Evolutionary conservation across 345 rosid genomes (phyloP).

Genomic region (Eucalyptus curtisii): DNA sequence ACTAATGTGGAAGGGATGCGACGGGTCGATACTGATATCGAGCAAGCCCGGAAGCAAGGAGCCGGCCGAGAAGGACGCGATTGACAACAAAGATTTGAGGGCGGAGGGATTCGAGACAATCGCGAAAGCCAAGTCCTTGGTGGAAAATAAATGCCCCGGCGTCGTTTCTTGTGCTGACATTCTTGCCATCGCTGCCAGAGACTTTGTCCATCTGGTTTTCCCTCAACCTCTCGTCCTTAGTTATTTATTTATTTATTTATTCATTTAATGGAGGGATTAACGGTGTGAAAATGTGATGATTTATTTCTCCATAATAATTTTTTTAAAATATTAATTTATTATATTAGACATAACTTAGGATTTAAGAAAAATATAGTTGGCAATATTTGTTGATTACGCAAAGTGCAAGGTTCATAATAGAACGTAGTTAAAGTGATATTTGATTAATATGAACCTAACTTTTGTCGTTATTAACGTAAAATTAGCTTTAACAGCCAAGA

Average conservation of each 20-base stretch:
- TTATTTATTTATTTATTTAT: neutral
- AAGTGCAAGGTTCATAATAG: neutral
- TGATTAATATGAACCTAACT: neutral
- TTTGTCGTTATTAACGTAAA: neutral
- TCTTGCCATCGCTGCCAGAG: constrained; percentile 81
- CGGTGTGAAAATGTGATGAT: neutral
- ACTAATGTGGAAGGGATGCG: constrained; percentile 46
- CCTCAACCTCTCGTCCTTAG: neutral
- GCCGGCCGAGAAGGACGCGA: constrained; percentile 72
- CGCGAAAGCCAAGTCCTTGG: constrained; percentile 50
- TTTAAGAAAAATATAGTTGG: neutral
- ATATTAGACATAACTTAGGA: rapidly evolving
- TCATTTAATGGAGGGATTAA: neutral
- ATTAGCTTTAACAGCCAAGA: neutral
- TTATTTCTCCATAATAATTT: rapidly evolving
- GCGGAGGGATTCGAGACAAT: constrained; percentile 53
- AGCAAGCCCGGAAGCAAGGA: constrained; percentile 43
- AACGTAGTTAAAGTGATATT: neutral
- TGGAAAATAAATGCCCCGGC: constrained; percentile 75
- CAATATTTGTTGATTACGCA: neutral
- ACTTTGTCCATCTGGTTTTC: constrained; percentile 50
- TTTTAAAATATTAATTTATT: neutral
- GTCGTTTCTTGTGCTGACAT: constrained; percentile 85
- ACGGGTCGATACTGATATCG: constrained; percentile 61
- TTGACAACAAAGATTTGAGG: constrained; percentile 52